Conservation (phyloP, 345 rosid species). For the Aethionema arabicum region DNA sequence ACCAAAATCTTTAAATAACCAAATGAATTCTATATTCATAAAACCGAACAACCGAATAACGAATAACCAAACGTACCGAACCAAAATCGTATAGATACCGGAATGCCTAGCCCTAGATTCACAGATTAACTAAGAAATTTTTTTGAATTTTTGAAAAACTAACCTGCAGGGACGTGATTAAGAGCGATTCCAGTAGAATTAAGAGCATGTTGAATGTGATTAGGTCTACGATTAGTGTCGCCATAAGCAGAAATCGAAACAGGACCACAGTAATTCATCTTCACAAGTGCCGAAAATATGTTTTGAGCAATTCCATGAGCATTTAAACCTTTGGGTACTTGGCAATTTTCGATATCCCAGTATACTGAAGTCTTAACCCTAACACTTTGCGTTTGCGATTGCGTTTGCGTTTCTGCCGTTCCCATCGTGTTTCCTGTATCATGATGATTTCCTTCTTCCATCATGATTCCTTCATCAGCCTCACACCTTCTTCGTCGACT, state of each 20-base stretch:
- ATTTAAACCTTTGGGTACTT: conserved; percentile 65
- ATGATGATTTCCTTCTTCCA: conserved; percentile 1
- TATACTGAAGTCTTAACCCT: conserved; percentile 80
- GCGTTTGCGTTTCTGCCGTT: conserved; percentile 31
- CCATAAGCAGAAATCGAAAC: conserved; percentile 90
- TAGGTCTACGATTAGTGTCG: conserved; percentile 66
- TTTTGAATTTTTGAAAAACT: background rate
- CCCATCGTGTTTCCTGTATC: background rate
- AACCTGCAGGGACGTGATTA: conserved; percentile 91
- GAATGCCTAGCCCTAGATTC: too few species aligned
- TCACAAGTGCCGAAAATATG: conserved; percentile 78
- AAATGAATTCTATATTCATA: too few species aligned
- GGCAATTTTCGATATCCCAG: conserved; percentile 98
- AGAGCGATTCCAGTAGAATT: conserved; percentile 88
- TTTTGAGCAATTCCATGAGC: conserved; percentile 83
- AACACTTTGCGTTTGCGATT: conserved; percentile 62
- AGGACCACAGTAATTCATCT: conserved; percentile 71
- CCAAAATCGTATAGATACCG: too few species aligned
- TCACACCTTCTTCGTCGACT: conserved; percentile 2
- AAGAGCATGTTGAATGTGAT: conserved; percentile 68
- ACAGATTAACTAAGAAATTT: background rate
- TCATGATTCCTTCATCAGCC: conserved; percentile 15
- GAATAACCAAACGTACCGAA: too few species aligned
- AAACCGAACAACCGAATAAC: too few species aligned
- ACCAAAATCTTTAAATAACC: too few species aligned